Base-by-base conservation (phyloP, 106 monocot species). In the Dendrobium huoshanense region DNA sequence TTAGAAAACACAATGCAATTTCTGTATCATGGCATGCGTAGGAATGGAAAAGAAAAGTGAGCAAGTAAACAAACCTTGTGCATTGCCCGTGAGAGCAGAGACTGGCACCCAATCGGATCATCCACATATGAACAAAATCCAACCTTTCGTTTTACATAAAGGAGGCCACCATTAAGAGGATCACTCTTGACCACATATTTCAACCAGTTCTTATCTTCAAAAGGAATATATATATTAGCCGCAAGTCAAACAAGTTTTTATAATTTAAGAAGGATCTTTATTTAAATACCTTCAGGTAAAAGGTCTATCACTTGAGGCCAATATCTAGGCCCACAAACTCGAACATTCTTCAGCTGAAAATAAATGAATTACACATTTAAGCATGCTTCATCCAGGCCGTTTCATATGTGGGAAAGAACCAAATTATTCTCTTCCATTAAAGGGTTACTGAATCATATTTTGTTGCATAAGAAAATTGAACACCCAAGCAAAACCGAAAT, bases 281-380 rank as follows among this genome's bases (percentile, higher is more conserved):
- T 10, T 75, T 8, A 41, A 19, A 45, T 88, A 98, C 98, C 98
- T 95, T 98, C 92, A 55, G 92, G 92, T 55, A 72, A 17, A 54
- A 92, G 87, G 20, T 86, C 64, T 80, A 98, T 91, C 18, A 91
- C 73, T 73, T 98, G 98, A 83, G 98, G 77, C 98, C 98, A 98
- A 87, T 98, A 98, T 84, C 98, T 91, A 58, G 98, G 98, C 13
- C 98, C 98, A 87, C 92, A 98, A 80, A 98, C 92, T 78, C 81
- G 79, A 84, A 98, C 81, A 58, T 75, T 90, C 82, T 98, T 98
- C 77, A 98, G 70, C 98, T 98, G 88, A 73, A 84, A 59, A 48
- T 6, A 72, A 78, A 59, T 58, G 41, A 82, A 15, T 76, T 64
- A 11, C 11, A 31, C 55, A 64, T 1, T 18, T 76, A 41, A 3